phyloP scores from a whole-genome alignment of 768 basidiomycete species.

The Collybia nuda region DNA sequence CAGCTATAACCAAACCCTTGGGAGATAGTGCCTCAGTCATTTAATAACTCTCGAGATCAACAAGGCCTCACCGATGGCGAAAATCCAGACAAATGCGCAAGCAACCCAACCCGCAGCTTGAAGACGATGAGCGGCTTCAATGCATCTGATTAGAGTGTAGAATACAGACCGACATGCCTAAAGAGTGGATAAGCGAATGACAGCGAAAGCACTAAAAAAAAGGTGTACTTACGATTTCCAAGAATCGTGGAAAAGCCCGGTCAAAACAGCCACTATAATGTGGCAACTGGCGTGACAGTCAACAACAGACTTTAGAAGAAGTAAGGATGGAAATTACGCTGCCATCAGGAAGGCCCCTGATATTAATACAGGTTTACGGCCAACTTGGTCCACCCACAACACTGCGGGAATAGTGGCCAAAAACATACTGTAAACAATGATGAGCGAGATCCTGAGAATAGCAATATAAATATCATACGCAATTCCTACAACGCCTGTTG shows the following conservation, averaged over 20 bases:
- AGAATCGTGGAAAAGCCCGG: conserved; percentile 53
- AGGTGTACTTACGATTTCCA: conserved; percentile 47
- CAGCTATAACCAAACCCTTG: conserved; percentile 74
- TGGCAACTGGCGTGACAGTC: conserved; percentile 46
- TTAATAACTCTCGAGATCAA: not conserved
- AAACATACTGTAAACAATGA: conserved; percentile 52
- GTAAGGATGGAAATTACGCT: conserved; percentile 29
- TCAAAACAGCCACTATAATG: conserved; percentile 66
- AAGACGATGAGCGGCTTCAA: not conserved
- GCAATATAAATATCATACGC: conserved; percentile 43
- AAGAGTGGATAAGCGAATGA: conserved; percentile 2
- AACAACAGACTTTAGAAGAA: no score
- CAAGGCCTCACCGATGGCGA: conserved; percentile 53
- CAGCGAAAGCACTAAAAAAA: not conserved
- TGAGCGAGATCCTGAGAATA: not conserved
- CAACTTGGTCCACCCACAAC: conserved; percentile 76
- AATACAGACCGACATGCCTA: conserved; percentile 30
- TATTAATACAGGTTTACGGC: conserved; percentile 70
- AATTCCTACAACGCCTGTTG: conserved; percentile 75
- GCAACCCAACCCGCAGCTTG: conserved; percentile 72
- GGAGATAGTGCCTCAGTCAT: no score
- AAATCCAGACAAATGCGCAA: conserved; percentile 71
- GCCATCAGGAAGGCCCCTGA: conserved; percentile 79
- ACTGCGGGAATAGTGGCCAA: conserved; percentile 80
- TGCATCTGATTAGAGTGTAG: not conserved